Evolutionary conservation across 805 yeast genomes (phyloP), one percentile per base, ranked within the genome.

Genomic region (Kazachstania bromeliacearum): DNA sequence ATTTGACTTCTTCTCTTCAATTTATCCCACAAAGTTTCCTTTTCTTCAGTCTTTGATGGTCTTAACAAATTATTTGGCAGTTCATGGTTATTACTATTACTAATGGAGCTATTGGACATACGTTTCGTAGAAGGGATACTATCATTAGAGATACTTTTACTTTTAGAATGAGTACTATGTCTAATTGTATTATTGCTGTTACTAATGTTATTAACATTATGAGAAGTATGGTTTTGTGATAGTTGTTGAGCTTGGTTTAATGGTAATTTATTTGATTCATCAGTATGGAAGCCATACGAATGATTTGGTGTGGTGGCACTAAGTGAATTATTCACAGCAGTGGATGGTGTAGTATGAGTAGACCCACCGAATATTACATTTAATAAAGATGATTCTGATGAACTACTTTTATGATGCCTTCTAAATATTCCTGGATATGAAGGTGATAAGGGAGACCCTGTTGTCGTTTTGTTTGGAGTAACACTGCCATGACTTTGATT

Each of bases 361-460:
- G 31, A 18, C 15, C 25, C 24, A 36, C 62, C 63, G 41, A 62
- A 64, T 17, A 62, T 39, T 13, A 60, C 46, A 21, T 59, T 65
- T 38, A 66, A 55, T 2, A 66, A 38, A 0, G 76, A 67, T 1
- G 75, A 66, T 37, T 75, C 80, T 0, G 79, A 71, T 0, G 83
- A 76, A 33, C 69, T 71, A n/a, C 79, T 70, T 38, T 82, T 69
- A 33, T 71, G 68, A 47, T 78, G 85, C 42, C 77, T 70, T 44
- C 81, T 64, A 60, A 79, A 79, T 35, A 79, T 67, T 19, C 71
- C 70, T 4, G 57, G 40, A 31, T 52, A 50, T n/a, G 50, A 40
- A 9, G 60, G 61, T 2, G 63, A 57, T 23, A 36, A 34, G 8
- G 56, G 60, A 7, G 55, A 47, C 6, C 51, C 46, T 4, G 41